Base-by-base conservation (phyloP, 179 eudicot species). In the Beta corolliflora region DNA sequence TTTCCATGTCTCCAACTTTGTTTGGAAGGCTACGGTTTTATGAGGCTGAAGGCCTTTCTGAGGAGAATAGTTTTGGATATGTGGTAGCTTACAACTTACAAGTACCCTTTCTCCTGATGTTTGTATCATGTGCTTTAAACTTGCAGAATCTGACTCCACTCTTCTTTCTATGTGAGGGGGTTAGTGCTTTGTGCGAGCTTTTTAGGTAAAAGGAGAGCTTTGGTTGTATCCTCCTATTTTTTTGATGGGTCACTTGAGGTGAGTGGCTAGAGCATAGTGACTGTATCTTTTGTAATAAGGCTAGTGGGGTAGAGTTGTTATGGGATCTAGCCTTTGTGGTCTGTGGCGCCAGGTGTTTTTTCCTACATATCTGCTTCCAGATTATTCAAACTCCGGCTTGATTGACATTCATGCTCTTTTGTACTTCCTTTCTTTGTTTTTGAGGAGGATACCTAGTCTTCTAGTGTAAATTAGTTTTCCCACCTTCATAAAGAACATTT, bases 371-470 rank as follows among this genome's bases (percentile, higher is more conserved):
- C 29, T 13, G 44, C 61, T 53, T 18, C 15, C 50, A 36, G 44
- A 12, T 48, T 54, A n/a, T 25, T 4, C 66, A 61, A 13, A 61
- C 66, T 59, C 66, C 5, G 4, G 21, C 13, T 14, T 73, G 48
- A 2, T 73, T 52, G 10, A 9, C 21, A 1, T 31, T 19, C 45
- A 29, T 73, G n/a, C 60, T 73, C 21, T 11, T 6, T 21, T 73
- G n/a, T 52, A 71, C 19, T 23, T 52, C 58, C 23, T 71, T 48
- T 71, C 36, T 45, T 19, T 71, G 41, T 36, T 70, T 23, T 21
- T 48, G n/a, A 19, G 29, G 74, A 71, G n/a, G 55, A 71, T 71
- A 12, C 59, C 9, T 58, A 65, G 69, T 71, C 55, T n/a, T 25
- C 46, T 44, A 16, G 64, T 10, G 7, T 68, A 14, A 3, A 48